phyloP scores from a whole-genome alignment of 495 filamentous ascomycete species.

The Halenospora varia region DNA sequence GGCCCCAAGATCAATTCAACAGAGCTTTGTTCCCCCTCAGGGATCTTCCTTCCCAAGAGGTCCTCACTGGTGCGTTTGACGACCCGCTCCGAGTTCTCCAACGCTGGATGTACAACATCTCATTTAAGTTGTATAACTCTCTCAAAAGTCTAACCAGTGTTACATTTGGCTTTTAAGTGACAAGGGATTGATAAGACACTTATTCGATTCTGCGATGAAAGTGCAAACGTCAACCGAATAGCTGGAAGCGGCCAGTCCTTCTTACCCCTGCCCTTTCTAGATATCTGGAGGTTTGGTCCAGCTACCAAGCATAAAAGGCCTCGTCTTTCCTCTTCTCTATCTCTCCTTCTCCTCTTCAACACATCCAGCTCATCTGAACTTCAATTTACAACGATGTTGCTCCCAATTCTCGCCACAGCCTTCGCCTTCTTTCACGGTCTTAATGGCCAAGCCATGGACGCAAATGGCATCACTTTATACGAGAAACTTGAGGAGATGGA shows the following conservation, averaged over 20 bases:
- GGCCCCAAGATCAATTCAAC: neutral
- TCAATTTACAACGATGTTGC: slow-evolving; percentile 6
- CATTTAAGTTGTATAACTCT: neutral
- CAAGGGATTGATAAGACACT: too few relatives aligned
- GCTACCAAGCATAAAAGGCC: neutral
- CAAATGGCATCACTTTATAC: slow-evolving; percentile 10
- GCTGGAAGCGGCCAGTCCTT: too few relatives aligned
- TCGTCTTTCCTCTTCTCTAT: neutral
- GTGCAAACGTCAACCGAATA: too few relatives aligned
- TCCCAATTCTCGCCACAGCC: slow-evolving; percentile 8
- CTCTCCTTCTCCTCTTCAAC: neutral
- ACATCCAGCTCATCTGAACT: neutral
- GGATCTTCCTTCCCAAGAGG: neutral
- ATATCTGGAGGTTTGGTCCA: too few relatives aligned
- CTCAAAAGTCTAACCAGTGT: neutral
- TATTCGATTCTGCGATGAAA: too few relatives aligned
- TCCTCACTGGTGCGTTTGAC: neutral
- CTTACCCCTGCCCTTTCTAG: too few relatives aligned
- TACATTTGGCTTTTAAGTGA: neutral
- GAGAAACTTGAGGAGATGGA: slow-evolving; percentile 17
- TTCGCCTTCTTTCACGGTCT: slow-evolving; percentile 6
- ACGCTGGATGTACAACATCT: neutral
- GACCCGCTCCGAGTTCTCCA: neutral
- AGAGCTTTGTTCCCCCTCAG: neutral
- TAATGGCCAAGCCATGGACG: slow-evolving; percentile 4